Conservation (phyloP, 768 basidiomycete genomes). For the Boletus subcaerulescens region DNA sequence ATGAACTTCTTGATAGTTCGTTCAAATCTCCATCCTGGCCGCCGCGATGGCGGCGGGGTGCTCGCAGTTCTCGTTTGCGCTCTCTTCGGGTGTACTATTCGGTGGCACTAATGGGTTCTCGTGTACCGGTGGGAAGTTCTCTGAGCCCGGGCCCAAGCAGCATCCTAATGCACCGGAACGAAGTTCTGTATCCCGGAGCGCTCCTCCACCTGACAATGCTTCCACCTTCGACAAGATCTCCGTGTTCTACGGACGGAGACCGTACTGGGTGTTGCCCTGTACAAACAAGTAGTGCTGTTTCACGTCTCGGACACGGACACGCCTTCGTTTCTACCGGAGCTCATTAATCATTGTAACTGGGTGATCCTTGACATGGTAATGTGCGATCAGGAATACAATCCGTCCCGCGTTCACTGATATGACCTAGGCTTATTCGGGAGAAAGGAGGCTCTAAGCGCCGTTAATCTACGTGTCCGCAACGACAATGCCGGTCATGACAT, state of each 20-base stretch:
- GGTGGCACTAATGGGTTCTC: conserved; percentile 14
- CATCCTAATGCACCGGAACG: conserved; percentile 8
- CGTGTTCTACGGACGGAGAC: conserved; percentile 9
- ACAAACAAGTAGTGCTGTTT: conserved; percentile 4
- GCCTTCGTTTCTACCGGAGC: conserved; percentile 6
- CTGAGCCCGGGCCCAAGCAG: conserved; percentile 1
- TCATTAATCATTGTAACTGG: not conserved
- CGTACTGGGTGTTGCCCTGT: not conserved
- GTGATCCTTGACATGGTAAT: not conserved
- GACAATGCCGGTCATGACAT: conserved; percentile 21
- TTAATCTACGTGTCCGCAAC: conserved; percentile 25
- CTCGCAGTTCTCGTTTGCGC: conserved; percentile 17
- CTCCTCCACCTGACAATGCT: conserved; percentile 2
- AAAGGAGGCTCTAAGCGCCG: conserved; percentile 8
- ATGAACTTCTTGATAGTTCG: conserved; percentile 1
- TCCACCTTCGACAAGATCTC: conserved; percentile 7
- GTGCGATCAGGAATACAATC: conserved; percentile 1
- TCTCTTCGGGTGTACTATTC: conserved; percentile 19
- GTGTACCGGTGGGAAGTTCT: conserved; percentile 4
- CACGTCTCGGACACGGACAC: not conserved
- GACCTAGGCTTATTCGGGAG: conserved; percentile 6
- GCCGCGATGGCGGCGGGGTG: conserved; percentile 27
- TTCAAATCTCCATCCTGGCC: conserved; percentile 20
- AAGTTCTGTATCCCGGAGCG: conserved; percentile 2
- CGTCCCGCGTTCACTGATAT: conserved; percentile 2